Percentiles rank a stretch among this genome's conserved stretches.
phyloP scores from a whole-genome alignment of 768 basidiomycete species.

The Holtermannia corniformis region DNA sequence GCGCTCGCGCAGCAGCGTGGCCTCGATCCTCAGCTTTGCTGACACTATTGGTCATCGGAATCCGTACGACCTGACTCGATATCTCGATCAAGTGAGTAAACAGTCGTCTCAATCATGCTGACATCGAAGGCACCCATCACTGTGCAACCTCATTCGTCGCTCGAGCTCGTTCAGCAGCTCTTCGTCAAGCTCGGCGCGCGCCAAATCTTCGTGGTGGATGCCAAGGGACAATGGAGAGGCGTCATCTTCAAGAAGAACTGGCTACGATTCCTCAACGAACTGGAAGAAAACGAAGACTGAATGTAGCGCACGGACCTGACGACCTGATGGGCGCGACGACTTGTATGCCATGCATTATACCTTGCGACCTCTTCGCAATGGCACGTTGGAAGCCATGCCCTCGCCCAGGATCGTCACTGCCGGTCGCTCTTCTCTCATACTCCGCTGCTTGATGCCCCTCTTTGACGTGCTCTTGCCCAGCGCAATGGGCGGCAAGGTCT shows the following conservation, averaged over 20 bases:
- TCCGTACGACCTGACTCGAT: constrained; percentile 63
- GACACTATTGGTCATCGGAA: constrained; percentile 19
- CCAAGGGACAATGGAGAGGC: constrained; percentile 76
- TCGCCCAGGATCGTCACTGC: constrained; percentile 9
- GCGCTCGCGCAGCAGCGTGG: constrained; percentile 12
- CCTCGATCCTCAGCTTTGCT: constrained; percentile 29
- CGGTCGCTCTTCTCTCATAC: constrained; percentile 7
- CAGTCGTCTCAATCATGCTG: background rate
- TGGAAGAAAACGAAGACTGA: constrained; percentile 39
- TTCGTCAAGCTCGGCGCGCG: constrained; percentile 89
- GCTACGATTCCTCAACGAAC: constrained; percentile 71
- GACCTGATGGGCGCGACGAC: background rate
- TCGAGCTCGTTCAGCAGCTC: constrained; percentile 86
- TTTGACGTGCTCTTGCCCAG: background rate
- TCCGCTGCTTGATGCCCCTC: constrained; percentile 4
- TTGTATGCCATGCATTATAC: background rate
- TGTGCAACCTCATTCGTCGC: constrained; percentile 69
- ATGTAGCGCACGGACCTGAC: background rate
- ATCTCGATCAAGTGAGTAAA: constrained; percentile 70
- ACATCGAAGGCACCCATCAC: constrained; percentile 67
- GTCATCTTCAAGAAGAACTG: constrained; percentile 90
- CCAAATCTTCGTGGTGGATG: constrained; percentile 75
- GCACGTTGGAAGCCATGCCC: constrained; percentile 12
- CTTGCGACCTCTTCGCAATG: constrained; percentile 1
- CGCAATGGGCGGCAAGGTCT: background rate